Evolutionary conservation across 768 basidiomycete species (phyloP), one percentile per base, ranked within the genome.

Genomic region (Dentipellis fragilis): DNA sequence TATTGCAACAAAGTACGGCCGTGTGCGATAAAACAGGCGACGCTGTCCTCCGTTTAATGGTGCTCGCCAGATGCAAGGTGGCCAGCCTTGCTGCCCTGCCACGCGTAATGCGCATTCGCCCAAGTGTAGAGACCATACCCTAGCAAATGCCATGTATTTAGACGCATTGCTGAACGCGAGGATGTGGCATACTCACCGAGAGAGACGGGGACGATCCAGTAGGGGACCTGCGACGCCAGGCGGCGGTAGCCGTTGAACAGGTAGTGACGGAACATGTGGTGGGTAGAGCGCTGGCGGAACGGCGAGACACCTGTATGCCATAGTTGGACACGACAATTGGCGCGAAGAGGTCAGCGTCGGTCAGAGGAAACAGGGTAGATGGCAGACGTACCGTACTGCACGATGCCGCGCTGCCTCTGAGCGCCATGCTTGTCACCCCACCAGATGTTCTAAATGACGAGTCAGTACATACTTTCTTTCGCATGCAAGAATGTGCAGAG

Each of bases 231-330:
- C 49, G 75, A 75, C 45, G 81, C 78, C 51, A 90, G 66, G 58
- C 92, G 81, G 55, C 76, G 77, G 75, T 83, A 85, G 42, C 89
- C 91, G 69, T 90, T 90, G 78, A 91, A 88, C 60, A 91, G 67
- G 75, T 87, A 93, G 58, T 71, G 80, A 55, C 77, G 77, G 64
- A 90, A 69, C 64, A 82, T 80, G 51, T 86, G 76, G 48, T 83
- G 83, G 42, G 84, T 80, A 14, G 87, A 79, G 57, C 79, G 81
- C 59, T 85, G 78, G 66, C 84, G 83, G 74, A 79, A 88, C 6
- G 89, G 87, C 12, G 92, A 92, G 58, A 92, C 67, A 58, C 80
- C 92, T 94, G 54, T 35, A 48, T 53, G 8, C 6, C 29, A 23
- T 39, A 22, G n/a, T 36, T 42, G 34, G 37, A 23, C 14, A 6